Percentiles rank a stretch among this genome's conserved stretches.
Conservation (phyloP, 345 rosid species). For the Rhodamnia rubescens region DNA sequence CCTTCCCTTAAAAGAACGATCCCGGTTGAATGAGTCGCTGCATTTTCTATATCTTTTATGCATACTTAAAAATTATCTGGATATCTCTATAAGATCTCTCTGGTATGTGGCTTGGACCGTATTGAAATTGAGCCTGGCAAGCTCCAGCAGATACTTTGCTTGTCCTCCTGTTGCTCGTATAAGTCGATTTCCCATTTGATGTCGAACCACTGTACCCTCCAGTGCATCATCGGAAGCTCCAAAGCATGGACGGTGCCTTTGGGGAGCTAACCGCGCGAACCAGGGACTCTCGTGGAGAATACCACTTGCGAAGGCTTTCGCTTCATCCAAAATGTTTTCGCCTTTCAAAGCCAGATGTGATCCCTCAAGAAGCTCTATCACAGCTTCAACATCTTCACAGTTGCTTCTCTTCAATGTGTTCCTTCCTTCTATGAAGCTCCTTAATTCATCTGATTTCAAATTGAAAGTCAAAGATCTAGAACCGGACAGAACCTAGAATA, state of each 20-base stretch:
- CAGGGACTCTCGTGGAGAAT: background rate
- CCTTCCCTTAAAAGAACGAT: no score
- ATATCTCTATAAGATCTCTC: constrained; percentile 24
- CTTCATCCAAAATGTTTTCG: constrained; percentile 21
- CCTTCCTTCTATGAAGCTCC: constrained; percentile 11
- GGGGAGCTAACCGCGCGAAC: background rate
- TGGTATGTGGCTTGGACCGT: constrained; percentile 34
- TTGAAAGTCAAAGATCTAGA: no score
- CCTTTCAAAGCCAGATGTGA: constrained; percentile 22
- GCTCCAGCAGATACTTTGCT: constrained; percentile 4
- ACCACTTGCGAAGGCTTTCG: constrained; percentile 5
- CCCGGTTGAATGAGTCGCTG: no score
- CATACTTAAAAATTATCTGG: constrained; percentile 12
- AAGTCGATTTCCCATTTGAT: constrained; percentile 31
- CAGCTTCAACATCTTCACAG: constrained; percentile 7
- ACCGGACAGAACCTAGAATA: no score
- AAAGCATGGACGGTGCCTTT: constrained; percentile 6
- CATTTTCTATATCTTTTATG: no score
- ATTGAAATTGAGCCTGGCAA: constrained; percentile 40
- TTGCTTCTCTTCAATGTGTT: background rate
- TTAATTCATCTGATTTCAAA: constrained; percentile 15
- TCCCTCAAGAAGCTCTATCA: constrained; percentile 35
- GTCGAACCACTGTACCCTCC: constrained; percentile 45
- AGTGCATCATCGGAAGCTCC: constrained; percentile 26
- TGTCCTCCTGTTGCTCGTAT: background rate